Evolutionary conservation across 805 yeast species (phyloP).

Genomic region (Grigorovia yakushimaensis): DNA sequence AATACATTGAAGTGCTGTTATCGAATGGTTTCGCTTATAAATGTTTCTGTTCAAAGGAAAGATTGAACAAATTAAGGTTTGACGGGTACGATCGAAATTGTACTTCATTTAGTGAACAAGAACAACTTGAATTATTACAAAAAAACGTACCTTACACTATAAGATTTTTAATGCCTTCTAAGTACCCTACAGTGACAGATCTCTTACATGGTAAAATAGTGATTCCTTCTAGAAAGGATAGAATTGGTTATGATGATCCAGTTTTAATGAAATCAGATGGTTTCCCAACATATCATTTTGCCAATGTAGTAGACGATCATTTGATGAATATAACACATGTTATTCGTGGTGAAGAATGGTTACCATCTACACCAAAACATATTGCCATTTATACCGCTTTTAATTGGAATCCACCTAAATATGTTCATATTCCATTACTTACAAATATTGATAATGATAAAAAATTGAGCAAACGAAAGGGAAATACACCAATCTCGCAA

Average conservation of each 20-base stretch:
- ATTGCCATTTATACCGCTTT: conserved; percentile 77
- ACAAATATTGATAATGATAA: conserved; percentile 58
- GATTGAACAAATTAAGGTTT: conserved; percentile 64
- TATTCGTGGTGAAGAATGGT: conserved; percentile 96
- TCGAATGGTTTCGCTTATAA: conserved; percentile 68
- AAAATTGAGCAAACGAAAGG: conserved; percentile 78
- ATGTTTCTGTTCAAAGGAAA: conserved; percentile 76
- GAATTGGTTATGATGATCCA: conserved; percentile 61
- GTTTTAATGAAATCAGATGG: conserved; percentile 89
- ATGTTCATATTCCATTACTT: conserved; percentile 81
- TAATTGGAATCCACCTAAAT: conserved; percentile 75
- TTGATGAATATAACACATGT: conserved; percentile 90
- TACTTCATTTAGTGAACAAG: conserved; percentile 34
- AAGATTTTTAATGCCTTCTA: conserved; percentile 67
- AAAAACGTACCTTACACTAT: conserved; percentile 38
- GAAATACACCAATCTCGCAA: conserved; percentile 63
- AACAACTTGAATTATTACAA: conserved; percentile 30
- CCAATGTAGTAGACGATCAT: conserved; percentile 92
- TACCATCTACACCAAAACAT: conserved; percentile 92
- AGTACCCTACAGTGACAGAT: conserved; percentile 61
- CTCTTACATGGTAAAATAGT: conserved; percentile 67
- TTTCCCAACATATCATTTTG: conserved; percentile 92
- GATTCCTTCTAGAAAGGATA: conserved; percentile 59
- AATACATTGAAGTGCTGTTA: conserved; percentile 48
- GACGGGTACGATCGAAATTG: conserved; percentile 85